Base-by-base conservation (phyloP, 441 rosid species). In the Aquilaria agallochum region DNA sequence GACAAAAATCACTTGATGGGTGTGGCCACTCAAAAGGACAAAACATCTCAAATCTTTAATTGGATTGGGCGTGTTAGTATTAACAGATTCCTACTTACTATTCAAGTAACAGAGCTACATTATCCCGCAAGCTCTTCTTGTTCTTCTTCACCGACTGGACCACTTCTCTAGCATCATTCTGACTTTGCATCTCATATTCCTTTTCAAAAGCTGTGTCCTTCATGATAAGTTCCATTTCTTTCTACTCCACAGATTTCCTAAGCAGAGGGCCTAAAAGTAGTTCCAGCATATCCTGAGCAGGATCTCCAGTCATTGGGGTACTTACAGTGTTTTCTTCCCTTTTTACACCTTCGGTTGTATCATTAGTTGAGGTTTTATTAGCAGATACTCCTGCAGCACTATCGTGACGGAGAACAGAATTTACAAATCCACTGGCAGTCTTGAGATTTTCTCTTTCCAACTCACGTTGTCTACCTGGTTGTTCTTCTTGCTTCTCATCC, bases 181-280 rank as follows among this genome's bases (percentile, higher is more conserved):
- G 74, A 61, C n/a, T 64, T 58, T 50, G 63, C 62, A 34, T 78
- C 50, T 40, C 45, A 15, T 56, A 53, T 36, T 67, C 70, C 30
- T 46, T 50, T 53, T 56, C n/a, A 56, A 63, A 59, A 40, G 54
- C 62, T 50, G 58, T 5, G 66, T 74, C 68, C n/a, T 48, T 70
- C 34, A 12, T 31, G 14, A 59, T 1, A 31, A 57, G 56, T 32
- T 63, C 68, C 8, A 42, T 50, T 50, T 13, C 72, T 53, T 73
- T 72, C 55, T 68, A 56, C 50, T 15, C 66, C 1, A 13, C 50
- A 1, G 78, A 75, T 59, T 85, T 80, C 67, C 69, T 74, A 32
- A 82, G 83, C 71, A 78, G 66, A 53, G 89, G 83, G 31, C 89
- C 86, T 63, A 86, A 73, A 58, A 81, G 74, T 63, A 83, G 72